Conservation (phyloP, 176 grass and related monocot species). For the Oryza glaberrima region DNA sequence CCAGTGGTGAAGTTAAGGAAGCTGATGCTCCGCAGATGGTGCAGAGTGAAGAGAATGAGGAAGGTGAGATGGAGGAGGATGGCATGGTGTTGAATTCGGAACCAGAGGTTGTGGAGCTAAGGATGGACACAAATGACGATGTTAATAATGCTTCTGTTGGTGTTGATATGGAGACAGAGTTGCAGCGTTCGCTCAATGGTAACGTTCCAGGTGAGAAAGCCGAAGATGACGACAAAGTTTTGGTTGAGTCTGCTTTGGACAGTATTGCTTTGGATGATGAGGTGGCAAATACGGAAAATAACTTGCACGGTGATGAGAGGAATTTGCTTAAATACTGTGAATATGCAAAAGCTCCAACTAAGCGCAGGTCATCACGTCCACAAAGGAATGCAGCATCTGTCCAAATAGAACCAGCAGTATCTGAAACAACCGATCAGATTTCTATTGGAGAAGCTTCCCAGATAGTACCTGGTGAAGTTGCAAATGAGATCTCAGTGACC, state of each 20-base stretch:
- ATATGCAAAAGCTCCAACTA: constrained; percentile 65
- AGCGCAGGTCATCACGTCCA: constrained; percentile 51
- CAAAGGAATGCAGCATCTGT: constrained; percentile 41
- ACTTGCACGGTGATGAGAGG: constrained; percentile 22
- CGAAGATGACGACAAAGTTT: constrained; percentile 27
- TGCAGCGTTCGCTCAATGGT: constrained; percentile 25
- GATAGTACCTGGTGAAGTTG: constrained; percentile 42
- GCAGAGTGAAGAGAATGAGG: constrained; percentile 38
- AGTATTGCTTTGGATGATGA: constrained; percentile 15
- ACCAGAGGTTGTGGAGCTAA: constrained; percentile 24
- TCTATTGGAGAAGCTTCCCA: constrained; percentile 37
- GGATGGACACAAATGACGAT: constrained; percentile 25
- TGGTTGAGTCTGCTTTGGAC: constrained; percentile 19
- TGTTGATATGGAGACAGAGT: constrained; percentile 35
- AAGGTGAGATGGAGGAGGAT: constrained; percentile 47
- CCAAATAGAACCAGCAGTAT: constrained; percentile 16
- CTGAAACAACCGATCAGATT: constrained; percentile 37
- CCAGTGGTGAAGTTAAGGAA: constrained; percentile 53
- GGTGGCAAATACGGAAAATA: constrained; percentile 31
- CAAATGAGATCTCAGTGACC: constrained; percentile 36
- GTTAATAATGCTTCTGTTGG: constrained; percentile 7
- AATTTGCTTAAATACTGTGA: constrained; percentile 59
- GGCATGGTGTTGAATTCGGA: constrained; percentile 38
- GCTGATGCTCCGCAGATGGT: constrained; percentile 27
- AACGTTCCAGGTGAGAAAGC: constrained; percentile 35